These are phyloP conservation scores for Xylaria sp. DNA, from an alignment of 2,329 filamentous ascomycete genomes.

Conservation along the genomic window DNA sequence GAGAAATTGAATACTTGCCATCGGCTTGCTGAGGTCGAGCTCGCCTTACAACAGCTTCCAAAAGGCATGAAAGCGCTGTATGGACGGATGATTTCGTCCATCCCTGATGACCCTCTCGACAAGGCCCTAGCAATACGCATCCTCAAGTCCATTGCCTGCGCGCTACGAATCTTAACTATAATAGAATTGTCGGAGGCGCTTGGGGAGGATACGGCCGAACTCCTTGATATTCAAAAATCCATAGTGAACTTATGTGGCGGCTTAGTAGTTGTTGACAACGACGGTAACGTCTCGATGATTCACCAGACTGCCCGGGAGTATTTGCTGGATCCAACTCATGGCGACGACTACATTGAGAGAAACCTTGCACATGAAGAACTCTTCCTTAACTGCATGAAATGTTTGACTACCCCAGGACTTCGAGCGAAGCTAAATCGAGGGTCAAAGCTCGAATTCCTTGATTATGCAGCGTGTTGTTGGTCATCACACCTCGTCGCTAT, in stretches of 20 bases:
- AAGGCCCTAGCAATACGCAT: not conserved
- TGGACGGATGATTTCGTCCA: not conserved
- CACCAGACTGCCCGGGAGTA: slow-evolving; percentile 11
- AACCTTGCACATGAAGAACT: too few relatives aligned
- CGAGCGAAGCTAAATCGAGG: too few relatives aligned
- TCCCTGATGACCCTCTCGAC: not conserved
- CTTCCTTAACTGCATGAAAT: too few relatives aligned
- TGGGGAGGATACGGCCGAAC: too few relatives aligned
- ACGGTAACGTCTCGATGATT: not conserved
- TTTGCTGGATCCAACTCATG: not conserved
- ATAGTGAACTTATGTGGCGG: too few relatives aligned
- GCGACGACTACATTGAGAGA: too few relatives aligned
- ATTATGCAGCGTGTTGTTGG: too few relatives aligned
- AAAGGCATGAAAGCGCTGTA: not conserved
- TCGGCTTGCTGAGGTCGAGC: not conserved
- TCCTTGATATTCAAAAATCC: too few relatives aligned
- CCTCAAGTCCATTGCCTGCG: not conserved
- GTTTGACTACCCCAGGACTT: too few relatives aligned
- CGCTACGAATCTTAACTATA: not conserved
- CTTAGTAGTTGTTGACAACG: not conserved
- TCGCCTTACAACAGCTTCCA: not conserved
- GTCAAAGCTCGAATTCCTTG: too few relatives aligned
- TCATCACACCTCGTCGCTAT: too few relatives aligned
- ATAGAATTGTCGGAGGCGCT: too few relatives aligned
- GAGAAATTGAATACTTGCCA: not conserved